Evolutionary conservation across 2,329 filamentous ascomycete species (phyloP), one percentile per base, ranked within the genome.

Genomic region (Akanthomyces uredinophilus): DNA sequence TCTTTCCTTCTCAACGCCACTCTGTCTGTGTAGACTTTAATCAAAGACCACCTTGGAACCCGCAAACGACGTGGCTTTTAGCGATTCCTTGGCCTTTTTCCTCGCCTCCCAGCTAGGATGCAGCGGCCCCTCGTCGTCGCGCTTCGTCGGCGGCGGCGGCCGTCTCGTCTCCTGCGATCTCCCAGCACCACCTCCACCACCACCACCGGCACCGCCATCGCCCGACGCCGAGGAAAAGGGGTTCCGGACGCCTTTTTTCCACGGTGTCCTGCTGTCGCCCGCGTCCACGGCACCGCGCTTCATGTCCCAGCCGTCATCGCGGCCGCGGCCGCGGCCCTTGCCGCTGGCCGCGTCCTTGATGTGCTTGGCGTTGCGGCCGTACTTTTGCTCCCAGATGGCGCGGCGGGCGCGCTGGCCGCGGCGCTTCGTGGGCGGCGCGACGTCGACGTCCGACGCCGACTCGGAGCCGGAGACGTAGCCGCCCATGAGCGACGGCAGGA

Each of bases 321-420:
- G 70, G 8, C 74, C 81, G 43, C 79, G 70, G 8, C 74, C 71
- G 24, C 44, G 52, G n/a, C 41, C 65, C 63, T 70, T 67, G 22
- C 57, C 61, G 51, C 68, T 73, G 68, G 68, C 63, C 74, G 78
- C 67, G 65, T 74, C 72, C 63, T 79, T 78, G 49, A 87, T 72
- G 69, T 92, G 90, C 67, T 87, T 89, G 1, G 91, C 91, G 65
- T 83, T 81, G 16, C 81, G 79, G 55, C 90, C 90, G 72, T 82
- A 94, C 71, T 93, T 94, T 77, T 91, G 88, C 77, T 94, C 90
- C 79, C 87, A 90, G 63, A 95, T 89, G 27, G 87, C 84, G 70
- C 90, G 89, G 10, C 91, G 84, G n/a, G 88, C 89, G 49, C 87
- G 83, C 75, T 96, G 91, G 4, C 91, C 91, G 24, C 89, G 82